These are phyloP conservation scores for Stephanodiscus triporus DNA, from an alignment of 108 stramenopile genomes.

Conservation along the genomic window DNA sequence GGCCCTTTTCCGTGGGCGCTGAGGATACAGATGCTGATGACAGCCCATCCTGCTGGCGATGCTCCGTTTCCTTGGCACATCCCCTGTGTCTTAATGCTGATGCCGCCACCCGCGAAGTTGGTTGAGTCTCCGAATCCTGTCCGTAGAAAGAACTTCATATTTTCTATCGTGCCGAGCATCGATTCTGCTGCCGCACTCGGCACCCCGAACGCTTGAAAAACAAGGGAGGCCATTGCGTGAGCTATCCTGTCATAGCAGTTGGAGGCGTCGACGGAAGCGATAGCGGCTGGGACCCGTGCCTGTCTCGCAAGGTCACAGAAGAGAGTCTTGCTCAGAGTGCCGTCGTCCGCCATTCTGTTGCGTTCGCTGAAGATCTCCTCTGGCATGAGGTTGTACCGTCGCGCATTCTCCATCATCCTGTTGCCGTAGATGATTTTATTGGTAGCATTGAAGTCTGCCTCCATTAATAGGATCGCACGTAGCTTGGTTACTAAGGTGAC, in stretches of 20 bases:
- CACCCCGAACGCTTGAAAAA: constrained; percentile 31
- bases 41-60: constrained; percentile 42
- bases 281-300: neutral
- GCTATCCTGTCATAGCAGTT: constrained; percentile 22
- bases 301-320: constrained; percentile 17
- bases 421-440: constrained; percentile 3
- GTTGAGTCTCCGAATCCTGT: too few species aligned
- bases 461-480: constrained; percentile 15
- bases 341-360: constrained; percentile 11
- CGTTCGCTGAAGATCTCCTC: constrained; percentile 12
- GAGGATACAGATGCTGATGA: constrained; percentile 32
- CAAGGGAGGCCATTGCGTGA: constrained; percentile 10
- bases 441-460: constrained; percentile 1
- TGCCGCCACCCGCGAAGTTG: too few species aligned
- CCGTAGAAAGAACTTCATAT: too few species aligned
- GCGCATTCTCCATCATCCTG: constrained; percentile 1
- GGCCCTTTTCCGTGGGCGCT: constrained; percentile 20
- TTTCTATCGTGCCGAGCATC: too few species aligned
- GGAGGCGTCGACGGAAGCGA: constrained; percentile 17
- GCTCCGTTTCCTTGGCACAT: too few species aligned
- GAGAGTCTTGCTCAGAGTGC: constrained; percentile 15
- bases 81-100: too few species aligned
- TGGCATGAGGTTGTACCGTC: neutral
- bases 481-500: constrained; percentile 9
- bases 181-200: too few species aligned